Evolutionary conservation across 495 filamentous ascomycete species (phyloP), one percentile per base, ranked within the genome.

Genomic region (Penicillium macrosclerotiorum): DNA sequence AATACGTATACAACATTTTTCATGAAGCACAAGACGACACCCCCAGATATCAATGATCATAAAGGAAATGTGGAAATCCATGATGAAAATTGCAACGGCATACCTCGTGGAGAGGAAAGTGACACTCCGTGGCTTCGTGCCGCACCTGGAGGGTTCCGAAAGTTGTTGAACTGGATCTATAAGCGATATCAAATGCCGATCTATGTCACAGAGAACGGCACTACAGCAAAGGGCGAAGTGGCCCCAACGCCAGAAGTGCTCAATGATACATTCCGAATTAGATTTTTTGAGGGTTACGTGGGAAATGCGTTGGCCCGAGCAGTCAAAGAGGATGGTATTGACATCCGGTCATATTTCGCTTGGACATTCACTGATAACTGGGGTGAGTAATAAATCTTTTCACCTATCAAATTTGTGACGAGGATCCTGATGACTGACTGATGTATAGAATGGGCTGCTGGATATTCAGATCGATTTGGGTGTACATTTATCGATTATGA

Each of bases 171-270:
- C 5, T 74, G 72, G 69, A 57, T 77, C 25, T 65, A 52, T 25
- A 52, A 59, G 14, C 55, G 71, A 3, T 76, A 77, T 25, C 63
- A 67, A 32, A 62, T 49, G 40, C 71, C 73, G 3, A 74, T 77
- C 27, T 76, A 69, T 43, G 61, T 77, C n/a, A 77, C 74, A 1
- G 74, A 76, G 54, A 77, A 75, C 25, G 74, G 73, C 8, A 74
- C 72, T 3, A 71, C 69, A 1, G 54, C 71, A 6, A 73, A 75
- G 44, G 72, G 69, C 23, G 73, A 76, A 49, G 53, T 53, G n/a
- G 62, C 59, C 0, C 64, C 66, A 5, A 63, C 58, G 3, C 54
- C 65, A 8, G 67, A 70, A 23, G 53, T 64, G 3, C 54, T 75
- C 8, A 58, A 74, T 37, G 74, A 77, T 42, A 54, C 54, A 18